Evolutionary conservation across 1,139 yeast genomes (phyloP), one percentile per base, ranked within the genome.

Genomic region (Scheffersomyces segobiensis): DNA sequence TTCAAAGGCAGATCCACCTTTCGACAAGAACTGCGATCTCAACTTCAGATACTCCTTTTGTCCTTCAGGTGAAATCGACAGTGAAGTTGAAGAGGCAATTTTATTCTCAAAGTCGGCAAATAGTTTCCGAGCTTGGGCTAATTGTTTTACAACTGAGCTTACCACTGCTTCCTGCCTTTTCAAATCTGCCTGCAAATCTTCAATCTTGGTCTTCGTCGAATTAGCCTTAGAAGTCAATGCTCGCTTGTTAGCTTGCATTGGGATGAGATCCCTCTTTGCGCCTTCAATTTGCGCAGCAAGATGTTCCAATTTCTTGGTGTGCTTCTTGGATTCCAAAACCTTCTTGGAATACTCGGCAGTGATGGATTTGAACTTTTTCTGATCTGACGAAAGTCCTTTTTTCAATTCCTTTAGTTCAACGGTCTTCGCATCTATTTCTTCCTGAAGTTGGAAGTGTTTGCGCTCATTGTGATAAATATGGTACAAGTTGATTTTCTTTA

Each of bases 401-500:
- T 75, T 72, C 21, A 80, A 57, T 3, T 68, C 65, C 46, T 74
- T 72, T 55, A 83, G 65, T 56, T 57, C 77, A 57, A 52, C 67
- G 56, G 62, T 73, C 67, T 65, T 78, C 50, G 55, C 68, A 63
- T 60, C 67, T 60, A 63, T 62, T 4, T 70, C 73, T 1, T 67
- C 68, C n/a, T 62, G 56, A 18, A 81, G 62, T 12, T 69, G 67
- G 6, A 72, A 65, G 59, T 81, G 84, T 57, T 79, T 79, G 56
- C 74, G 70, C 62, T 91, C 91, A 61, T 87, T 80, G 66, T 90
- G 93, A 67, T 80, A 90, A 17, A 93, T 73, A 63, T 86, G 85
- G 81, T 91, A 88, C 50, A 93, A 72, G 53, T 87, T 81, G 46
- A 82, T 83, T 24, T 78, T 73, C 49, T 80, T 77, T 46, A 84